Conservation (phyloP, 768 basidiomycete species). For the Amanita molliuscula region DNA sequence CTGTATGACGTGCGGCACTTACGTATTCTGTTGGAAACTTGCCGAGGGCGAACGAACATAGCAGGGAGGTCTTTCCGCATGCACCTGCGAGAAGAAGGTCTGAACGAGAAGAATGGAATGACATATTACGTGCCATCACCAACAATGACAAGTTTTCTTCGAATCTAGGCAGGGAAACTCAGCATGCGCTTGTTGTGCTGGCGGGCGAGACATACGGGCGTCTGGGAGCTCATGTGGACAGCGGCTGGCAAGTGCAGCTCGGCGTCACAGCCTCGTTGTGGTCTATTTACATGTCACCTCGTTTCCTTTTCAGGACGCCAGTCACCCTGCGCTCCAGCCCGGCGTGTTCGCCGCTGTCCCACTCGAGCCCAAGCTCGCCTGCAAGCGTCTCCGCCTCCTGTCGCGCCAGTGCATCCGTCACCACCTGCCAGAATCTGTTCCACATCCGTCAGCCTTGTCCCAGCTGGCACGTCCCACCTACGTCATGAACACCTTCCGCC, state of each 20-base stretch:
- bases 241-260: constrained; percentile 4
- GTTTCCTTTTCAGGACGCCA: constrained; percentile 43
- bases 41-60: constrained; percentile 87
- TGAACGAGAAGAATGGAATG: constrained; percentile 5
- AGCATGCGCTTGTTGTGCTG: constrained; percentile 2
- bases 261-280: constrained; percentile 19
- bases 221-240: constrained; percentile 36
- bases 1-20: constrained; percentile 22
- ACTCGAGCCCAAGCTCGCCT: constrained; percentile 77
- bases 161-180: constrained; percentile 47
- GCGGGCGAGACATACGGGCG: constrained; percentile 37
- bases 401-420: constrained; percentile 56
- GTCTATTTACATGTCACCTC: constrained; percentile 14
- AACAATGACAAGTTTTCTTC: constrained; percentile 92
- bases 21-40: constrained; percentile 97
- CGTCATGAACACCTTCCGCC: constrained; percentile 70
- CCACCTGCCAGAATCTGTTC: constrained; percentile 66
- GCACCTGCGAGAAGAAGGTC: constrained; percentile 48
- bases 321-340: constrained; percentile 39
- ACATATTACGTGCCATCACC: constrained; percentile 70
- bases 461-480: constrained; percentile 22
- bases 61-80: constrained; percentile 89
- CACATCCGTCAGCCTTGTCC: neutral
- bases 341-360: constrained; percentile 63
- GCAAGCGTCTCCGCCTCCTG: constrained; percentile 53